Conservation (phyloP, 163 green algal genomes). For the Coccomyxa subellipsoidea region DNA sequence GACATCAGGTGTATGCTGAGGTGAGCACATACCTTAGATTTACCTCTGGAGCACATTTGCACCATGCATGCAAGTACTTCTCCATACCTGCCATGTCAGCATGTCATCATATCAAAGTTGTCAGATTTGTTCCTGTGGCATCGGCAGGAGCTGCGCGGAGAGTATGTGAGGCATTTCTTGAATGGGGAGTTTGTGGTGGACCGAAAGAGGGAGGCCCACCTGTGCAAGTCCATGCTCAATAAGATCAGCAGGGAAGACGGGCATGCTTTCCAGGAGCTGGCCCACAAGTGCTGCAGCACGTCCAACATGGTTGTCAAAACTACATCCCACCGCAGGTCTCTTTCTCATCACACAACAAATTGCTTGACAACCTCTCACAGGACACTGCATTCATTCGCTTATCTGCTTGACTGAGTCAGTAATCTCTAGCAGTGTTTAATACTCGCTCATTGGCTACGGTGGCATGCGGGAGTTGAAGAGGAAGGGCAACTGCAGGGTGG, state of each 20-base stretch:
- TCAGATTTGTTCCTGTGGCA: no score
- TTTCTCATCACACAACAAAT: background rate
- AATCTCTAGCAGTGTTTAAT: background rate
- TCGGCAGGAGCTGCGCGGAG: conserved; percentile 39
- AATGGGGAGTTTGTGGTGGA: conserved; percentile 51
- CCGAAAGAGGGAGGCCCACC: conserved; percentile 68
- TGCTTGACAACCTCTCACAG: background rate
- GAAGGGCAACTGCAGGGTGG: conserved; percentile 10
- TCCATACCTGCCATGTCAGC: no score
- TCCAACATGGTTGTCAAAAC: conserved; percentile 75
- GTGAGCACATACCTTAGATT: background rate
- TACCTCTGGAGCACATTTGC: background rate
- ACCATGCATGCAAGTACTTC: no score
- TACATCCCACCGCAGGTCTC: conserved; percentile 43
- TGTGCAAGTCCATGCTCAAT: conserved; percentile 74
- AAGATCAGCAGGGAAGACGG: conserved; percentile 47
- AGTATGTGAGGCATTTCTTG: conserved; percentile 83
- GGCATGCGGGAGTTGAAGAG: background rate
- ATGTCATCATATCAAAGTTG: no score
- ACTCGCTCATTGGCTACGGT: background rate
- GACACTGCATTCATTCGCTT: background rate
- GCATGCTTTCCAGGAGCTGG: conserved; percentile 8
- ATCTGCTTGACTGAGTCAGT: background rate
- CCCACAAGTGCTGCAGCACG: conserved; percentile 21
- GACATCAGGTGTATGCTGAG: conserved; percentile 60